Base-by-base conservation (phyloP, 2,329 filamentous ascomycete genomes). In the Arthrocladium fulminans region DNA sequence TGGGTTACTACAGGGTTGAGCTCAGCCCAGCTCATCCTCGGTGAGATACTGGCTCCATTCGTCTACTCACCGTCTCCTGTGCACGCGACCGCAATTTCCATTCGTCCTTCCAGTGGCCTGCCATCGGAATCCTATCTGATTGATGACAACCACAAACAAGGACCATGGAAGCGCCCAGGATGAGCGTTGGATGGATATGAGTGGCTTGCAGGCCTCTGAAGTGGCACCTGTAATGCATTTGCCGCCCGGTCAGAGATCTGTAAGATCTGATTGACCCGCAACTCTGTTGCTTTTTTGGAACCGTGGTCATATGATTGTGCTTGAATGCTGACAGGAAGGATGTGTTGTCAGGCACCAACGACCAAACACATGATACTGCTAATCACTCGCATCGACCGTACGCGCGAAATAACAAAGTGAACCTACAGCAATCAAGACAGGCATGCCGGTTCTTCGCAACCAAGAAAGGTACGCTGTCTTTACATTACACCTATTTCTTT, bases 391-490 rank as follows among this genome's bases (percentile, higher is more conserved):
- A 38, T 38, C 32, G 22, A 19, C 27, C 32, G n/a, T 22, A 32
- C 10, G 32, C 32, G 23, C 22, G 23, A 47, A 27, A 47, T 17
- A 24, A 37, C 20, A 47, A 27, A 39, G 25, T n/a, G n/a, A 47
- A 35, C 20, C 19, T 24, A 34, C 37, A 48, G 23, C 24, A 46
- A 37, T 37, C 43, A 22, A 38, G 25, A 37, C 43, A 41, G 27
- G 29, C 23, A 47, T 68, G 67, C 60, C 64, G 65, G 47, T 66
- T 64, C 63, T 67, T 63, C 56, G 60, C 56, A 41, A 62, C 63
- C 54, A 64, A 62, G 50, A 63, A 61, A 57, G 67, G 68, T 68
- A 66, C 59, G 61, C 53, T 48, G 58, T 61, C 38, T 47, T 50
- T 51, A 47, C 27, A 37, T 45, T 54, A 45, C 45, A 24, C 3